Base-by-base conservation (phyloP, 768 basidiomycete species). In the Leccinum obscurum region DNA sequence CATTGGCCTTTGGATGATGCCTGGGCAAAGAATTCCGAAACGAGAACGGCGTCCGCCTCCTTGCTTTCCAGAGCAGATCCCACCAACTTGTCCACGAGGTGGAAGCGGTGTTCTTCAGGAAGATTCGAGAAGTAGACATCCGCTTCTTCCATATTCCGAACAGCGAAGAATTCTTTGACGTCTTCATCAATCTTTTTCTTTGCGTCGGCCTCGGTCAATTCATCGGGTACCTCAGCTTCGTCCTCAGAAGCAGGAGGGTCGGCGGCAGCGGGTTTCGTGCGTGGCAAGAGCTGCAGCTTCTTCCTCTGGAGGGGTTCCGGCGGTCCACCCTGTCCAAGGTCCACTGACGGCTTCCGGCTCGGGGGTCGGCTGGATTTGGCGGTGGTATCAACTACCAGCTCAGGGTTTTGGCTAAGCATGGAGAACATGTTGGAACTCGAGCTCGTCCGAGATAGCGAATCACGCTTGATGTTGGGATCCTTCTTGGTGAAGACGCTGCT, bases 141-240 rank as follows among this genome's bases (percentile, higher is more conserved):
- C 13, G 92, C 94, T 73, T 97, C 95, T 35, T 89, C 87, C 58
- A 97, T 72, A 68, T 88, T 90, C 64, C 92, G 89, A 66, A 92
- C 85, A 64, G 80, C 84, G 75, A 89, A 94, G 79, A 93, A 90
- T 78, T 98, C 93, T 75, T 92, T 93, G 58, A 79, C 77, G 66
- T 95, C 92, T 66, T 93, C 88, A 14, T 78, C 81, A 66, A 96
- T 26, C 26, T 26, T 26, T 26, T 26, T 26, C 26, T 26, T 26
- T 26, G 26, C 26, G 26, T 26, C 26, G 1, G 76, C 84, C 66
- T 87, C 87, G 0, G 84, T 78, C 83, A 94, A 87, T 55, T 80
- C 77, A 9, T 68, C 72, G 13, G 62, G 52, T 15, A 68, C 75
- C 9, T 83, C 84, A 17, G 79, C 78, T 44, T 84, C 86, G 3